Evolutionary conservation across 768 basidiomycete species (phyloP).

Genomic region (Phallus indusiatus): DNA sequence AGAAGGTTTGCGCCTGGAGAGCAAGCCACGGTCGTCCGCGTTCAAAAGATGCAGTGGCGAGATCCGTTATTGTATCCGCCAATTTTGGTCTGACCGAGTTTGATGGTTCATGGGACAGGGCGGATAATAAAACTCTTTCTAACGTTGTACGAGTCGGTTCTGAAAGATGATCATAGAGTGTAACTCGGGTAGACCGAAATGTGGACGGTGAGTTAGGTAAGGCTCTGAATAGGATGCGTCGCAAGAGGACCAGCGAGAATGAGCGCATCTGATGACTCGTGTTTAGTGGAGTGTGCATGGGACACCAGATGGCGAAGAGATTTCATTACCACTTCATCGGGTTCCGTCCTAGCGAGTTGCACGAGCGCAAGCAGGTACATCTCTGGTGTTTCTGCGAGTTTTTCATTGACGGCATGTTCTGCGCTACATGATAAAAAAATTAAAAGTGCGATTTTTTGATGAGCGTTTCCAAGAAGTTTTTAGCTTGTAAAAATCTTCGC

Average conservation of each 20-base stretch:
- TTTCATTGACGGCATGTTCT: slow-evolving; percentile 74
- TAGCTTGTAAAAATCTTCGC: slow-evolving; percentile 3
- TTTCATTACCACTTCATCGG: slow-evolving; percentile 67
- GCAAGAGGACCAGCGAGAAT: slow-evolving; percentile 72
- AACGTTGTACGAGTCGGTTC: slow-evolving; percentile 54
- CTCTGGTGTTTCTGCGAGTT: slow-evolving; percentile 69
- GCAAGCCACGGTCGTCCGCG: slow-evolving; percentile 78
- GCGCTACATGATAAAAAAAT: slow-evolving; percentile 34
- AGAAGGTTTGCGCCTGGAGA: slow-evolving; percentile 61
- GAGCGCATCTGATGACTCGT: slow-evolving; percentile 60
- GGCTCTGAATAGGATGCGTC: slow-evolving; percentile 66
- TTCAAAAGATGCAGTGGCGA: slow-evolving; percentile 65
- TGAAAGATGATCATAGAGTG: slow-evolving; percentile 71
- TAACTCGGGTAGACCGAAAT: slow-evolving; percentile 30
- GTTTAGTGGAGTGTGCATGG: neutral
- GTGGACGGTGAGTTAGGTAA: slow-evolving; percentile 21
- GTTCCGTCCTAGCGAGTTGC: slow-evolving; percentile 68
- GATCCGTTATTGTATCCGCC: slow-evolving; percentile 67
- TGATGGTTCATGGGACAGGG: slow-evolving; percentile 51
- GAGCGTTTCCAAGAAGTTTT: neutral
- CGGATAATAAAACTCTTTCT: slow-evolving; percentile 63
- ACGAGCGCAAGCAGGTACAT: slow-evolving; percentile 69
- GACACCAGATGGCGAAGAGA: neutral
- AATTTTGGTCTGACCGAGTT: slow-evolving; percentile 56
- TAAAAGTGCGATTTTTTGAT: neutral